These are phyloP conservation scores for Voacanga thouarsii DNA, from an alignment of 257 asterid genomes.

Conservation along the genomic window DNA sequence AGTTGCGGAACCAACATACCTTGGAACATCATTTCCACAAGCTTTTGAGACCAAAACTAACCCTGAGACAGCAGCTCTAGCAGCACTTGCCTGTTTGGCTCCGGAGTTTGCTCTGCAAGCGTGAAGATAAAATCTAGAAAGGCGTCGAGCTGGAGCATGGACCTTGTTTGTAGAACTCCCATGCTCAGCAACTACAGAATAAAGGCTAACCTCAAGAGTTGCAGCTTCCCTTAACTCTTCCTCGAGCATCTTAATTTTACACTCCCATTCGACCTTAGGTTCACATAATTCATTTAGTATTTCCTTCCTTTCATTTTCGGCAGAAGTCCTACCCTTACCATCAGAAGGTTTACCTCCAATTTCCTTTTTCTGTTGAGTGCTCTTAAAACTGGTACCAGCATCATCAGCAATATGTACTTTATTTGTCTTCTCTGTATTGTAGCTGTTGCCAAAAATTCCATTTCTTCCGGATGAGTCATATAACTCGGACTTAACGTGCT, in stretches of 20 bases:
- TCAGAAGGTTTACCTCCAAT: constrained; percentile 29
- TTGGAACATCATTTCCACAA: constrained; percentile 89
- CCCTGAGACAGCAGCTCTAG: constrained; percentile 79
- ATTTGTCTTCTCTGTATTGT: constrained; percentile 36
- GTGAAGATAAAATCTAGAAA: constrained; percentile 68
- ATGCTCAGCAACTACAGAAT: constrained; percentile 79
- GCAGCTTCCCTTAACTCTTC: constrained; percentile 85
- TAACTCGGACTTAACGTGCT: constrained; percentile 50
- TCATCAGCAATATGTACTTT: constrained; percentile 32
- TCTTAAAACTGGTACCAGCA: constrained; percentile 31
- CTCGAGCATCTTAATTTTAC: constrained; percentile 62
- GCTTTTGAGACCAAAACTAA: constrained; percentile 82
- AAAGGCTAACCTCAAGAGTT: constrained; percentile 72
- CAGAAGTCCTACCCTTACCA: constrained; percentile 21
- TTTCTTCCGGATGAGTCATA: constrained; percentile 34
- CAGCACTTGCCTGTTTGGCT: constrained; percentile 73
- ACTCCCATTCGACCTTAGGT: constrained; percentile 43
- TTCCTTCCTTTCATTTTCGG: constrained; percentile 29
- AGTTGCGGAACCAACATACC: constrained; percentile 36
- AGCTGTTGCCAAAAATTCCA: constrained; percentile 22
- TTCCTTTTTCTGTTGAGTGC: constrained; percentile 30
- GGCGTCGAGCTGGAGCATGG: constrained; percentile 87
- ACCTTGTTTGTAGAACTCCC: constrained; percentile 70
- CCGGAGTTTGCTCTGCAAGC: constrained; percentile 54
- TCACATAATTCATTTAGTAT: constrained; percentile 31